phyloP scores from a whole-genome alignment of 73 alveolate genomes.

The Tetrahymena elliotti region DNA sequence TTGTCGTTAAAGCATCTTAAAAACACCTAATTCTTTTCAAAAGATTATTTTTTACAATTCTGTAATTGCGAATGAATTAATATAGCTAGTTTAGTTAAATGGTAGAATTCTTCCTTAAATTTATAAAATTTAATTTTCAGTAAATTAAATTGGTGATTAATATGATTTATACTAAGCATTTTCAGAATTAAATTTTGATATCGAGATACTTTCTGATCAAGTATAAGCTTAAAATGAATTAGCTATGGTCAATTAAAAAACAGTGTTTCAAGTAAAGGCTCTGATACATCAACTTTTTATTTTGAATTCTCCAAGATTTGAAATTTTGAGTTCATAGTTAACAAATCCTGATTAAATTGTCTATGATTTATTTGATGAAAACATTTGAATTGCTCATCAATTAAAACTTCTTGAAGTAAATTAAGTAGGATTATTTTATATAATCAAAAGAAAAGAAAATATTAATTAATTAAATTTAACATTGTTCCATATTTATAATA shows the following conservation, averaged over 20 bases:
- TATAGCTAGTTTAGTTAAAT: not conserved
- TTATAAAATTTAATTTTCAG: not conserved
- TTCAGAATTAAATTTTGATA: not conserved
- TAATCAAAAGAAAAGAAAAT: too few species aligned
- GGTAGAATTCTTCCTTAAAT: not conserved
- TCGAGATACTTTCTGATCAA: not conserved
- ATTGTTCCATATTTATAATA: too few species aligned
- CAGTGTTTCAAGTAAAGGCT: not conserved
- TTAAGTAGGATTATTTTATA: too few species aligned
- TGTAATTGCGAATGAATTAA: not conserved
- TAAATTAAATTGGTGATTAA: not conserved
- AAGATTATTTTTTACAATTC: too few species aligned
- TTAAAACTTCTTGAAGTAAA: too few species aligned
- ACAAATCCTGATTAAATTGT: not conserved
- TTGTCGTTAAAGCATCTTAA: not conserved
- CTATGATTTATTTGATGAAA: not conserved
- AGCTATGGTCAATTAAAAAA: not conserved
- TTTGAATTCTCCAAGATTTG: not conserved
- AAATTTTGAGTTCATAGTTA: not conserved
- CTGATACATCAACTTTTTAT: too few species aligned
- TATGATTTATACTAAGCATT: not conserved
- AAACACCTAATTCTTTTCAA: not conserved
- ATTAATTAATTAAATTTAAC: too few species aligned
- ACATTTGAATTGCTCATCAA: too few species aligned
- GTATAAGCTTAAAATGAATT: not conserved